Conservation (phyloP, 2,329 filamentous ascomycete genomes). For the Cordyceps farinosa region DNA sequence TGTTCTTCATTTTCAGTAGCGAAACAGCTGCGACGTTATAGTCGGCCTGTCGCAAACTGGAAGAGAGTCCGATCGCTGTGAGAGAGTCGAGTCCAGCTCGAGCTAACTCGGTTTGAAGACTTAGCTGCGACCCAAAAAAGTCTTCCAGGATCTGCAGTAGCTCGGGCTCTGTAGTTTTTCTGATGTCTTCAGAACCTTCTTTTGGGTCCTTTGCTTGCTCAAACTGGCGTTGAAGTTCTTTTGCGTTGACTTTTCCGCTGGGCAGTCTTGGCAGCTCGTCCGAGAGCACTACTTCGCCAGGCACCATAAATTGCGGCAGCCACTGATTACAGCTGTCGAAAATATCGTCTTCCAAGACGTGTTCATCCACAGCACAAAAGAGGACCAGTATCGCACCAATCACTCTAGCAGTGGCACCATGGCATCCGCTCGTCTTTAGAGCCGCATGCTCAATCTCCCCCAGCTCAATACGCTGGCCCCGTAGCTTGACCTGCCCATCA, state of each 20-base stretch:
- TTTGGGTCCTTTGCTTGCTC: constrained; percentile 19
- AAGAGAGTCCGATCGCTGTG: constrained; percentile 50
- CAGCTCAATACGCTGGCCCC: constrained; percentile 78
- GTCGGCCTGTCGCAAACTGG: constrained; percentile 55
- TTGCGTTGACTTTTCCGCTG: constrained; percentile 80
- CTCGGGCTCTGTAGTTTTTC: neutral
- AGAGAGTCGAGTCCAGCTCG: constrained; percentile 50
- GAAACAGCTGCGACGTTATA: constrained; percentile 55
- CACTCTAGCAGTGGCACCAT: constrained; percentile 64
- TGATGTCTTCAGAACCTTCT: neutral
- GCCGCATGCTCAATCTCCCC: constrained; percentile 73
- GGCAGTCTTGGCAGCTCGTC: constrained; percentile 67
- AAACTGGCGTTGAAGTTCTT: constrained; percentile 54
- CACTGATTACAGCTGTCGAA: constrained; percentile 62
- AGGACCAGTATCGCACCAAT: constrained; percentile 66
- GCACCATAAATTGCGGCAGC: constrained; percentile 82
- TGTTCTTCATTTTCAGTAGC: constrained; percentile 55
- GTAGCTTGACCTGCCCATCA: constrained; percentile 79
- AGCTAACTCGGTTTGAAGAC: neutral
- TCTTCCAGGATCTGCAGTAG: constrained; percentile 32
- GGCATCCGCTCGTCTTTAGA: constrained; percentile 58
- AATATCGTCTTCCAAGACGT: constrained; percentile 40
- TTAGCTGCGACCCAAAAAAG: constrained; percentile 28
- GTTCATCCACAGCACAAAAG: constrained; percentile 61
- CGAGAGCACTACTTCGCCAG: constrained; percentile 65